These are phyloP conservation scores for Saccharomyces jurei DNA, from an alignment of 805 yeast genomes.

Conservation along the genomic window DNA sequence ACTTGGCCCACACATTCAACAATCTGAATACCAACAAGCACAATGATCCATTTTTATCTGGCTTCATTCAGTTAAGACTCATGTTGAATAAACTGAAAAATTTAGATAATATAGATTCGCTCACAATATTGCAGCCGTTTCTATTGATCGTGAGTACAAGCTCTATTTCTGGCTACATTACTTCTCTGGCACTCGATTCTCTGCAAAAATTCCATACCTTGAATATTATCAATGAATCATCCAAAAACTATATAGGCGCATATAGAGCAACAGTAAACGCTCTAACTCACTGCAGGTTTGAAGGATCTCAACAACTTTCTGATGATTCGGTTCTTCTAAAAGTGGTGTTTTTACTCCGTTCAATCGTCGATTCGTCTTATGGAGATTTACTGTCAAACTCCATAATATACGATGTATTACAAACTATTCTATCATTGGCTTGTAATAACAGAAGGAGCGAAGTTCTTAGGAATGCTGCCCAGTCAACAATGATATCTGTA, in stretches of 20 bases:
- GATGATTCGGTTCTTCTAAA: slow-evolving; percentile 87
- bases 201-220: slow-evolving; percentile 66
- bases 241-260: slow-evolving; percentile 56
- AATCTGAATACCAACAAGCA: slow-evolving; percentile 24
- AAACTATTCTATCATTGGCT: slow-evolving; percentile 82
- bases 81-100: slow-evolving; percentile 51
- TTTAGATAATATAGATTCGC: slow-evolving; percentile 53
- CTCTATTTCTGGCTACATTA: slow-evolving; percentile 76
- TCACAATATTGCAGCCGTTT: slow-evolving; percentile 79
- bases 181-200: slow-evolving; percentile 71
- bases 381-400: slow-evolving; percentile 69
- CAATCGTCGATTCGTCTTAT: slow-evolving; percentile 53
- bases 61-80: slow-evolving; percentile 70
- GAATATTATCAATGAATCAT: slow-evolving; percentile 48
- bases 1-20: slow-evolving; percentile 30
- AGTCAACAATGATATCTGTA: slow-evolving; percentile 62
- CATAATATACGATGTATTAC: slow-evolving; percentile 74
- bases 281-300: slow-evolving; percentile 88
- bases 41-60: slow-evolving; percentile 57
- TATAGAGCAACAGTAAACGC: slow-evolving; percentile 42
- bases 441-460: slow-evolving; percentile 88
- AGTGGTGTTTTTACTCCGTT: slow-evolving; percentile 68
- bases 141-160: slow-evolving; percentile 75
- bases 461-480: slow-evolving; percentile 78
- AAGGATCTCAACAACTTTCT: slow-evolving; percentile 84